These are phyloP conservation scores for Clarkia xantiana DNA, from an alignment of 345 rosid genomes.

Conservation along the genomic window DNA sequence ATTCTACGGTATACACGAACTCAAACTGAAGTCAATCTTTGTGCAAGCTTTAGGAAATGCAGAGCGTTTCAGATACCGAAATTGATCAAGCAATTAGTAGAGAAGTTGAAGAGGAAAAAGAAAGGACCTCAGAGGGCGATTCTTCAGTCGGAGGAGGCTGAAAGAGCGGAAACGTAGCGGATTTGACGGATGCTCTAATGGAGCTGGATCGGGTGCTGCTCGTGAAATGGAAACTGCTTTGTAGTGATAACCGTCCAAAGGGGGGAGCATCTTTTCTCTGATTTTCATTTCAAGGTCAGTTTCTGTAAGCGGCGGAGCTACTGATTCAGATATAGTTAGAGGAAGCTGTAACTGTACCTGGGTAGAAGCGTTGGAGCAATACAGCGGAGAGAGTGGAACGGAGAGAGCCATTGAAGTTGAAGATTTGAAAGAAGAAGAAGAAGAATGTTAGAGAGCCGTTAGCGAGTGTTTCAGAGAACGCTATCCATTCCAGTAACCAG, in stretches of 20 bases:
- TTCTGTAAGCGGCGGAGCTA: too few relatives aligned
- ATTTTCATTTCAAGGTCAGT: too few relatives aligned
- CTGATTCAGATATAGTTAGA: too few relatives aligned
- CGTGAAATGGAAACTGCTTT: background rate
- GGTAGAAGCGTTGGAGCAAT: too few relatives aligned
- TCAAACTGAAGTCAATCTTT: background rate
- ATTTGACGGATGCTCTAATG: slow-evolving; percentile 34
- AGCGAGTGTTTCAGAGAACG: too few relatives aligned
- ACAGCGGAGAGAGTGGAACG: too few relatives aligned
- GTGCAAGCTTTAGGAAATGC: background rate
- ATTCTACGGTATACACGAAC: background rate
- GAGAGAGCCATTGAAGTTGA: too few relatives aligned
- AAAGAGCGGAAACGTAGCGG: slow-evolving; percentile 59
- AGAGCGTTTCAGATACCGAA: background rate
- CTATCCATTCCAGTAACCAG: too few relatives aligned
- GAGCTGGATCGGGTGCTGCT: slow-evolving; percentile 10
- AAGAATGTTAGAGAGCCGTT: too few relatives aligned
- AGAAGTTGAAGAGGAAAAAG: background rate
- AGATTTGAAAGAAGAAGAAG: too few relatives aligned
- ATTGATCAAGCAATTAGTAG: background rate
- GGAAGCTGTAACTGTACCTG: too few relatives aligned
- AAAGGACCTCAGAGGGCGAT: slow-evolving; percentile 20
- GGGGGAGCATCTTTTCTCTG: background rate
- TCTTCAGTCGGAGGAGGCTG: slow-evolving; percentile 35
- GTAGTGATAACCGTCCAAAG: background rate